Conservation (phyloP, 352 stramenopile species). For the Phytophthora vignae region DNA sequence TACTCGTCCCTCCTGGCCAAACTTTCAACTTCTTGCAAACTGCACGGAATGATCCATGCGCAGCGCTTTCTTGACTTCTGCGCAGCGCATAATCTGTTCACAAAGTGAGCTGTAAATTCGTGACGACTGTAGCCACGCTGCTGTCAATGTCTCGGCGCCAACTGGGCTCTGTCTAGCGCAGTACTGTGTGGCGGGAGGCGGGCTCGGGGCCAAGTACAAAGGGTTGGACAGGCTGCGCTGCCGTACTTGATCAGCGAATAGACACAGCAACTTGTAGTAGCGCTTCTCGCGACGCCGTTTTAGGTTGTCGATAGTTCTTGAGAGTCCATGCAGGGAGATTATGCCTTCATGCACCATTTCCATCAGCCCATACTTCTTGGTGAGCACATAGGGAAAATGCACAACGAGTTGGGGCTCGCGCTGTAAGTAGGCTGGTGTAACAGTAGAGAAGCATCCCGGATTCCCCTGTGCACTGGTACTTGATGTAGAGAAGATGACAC, state of each 20-base stretch:
- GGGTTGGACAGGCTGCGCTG: not conserved
- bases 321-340: not conserved
- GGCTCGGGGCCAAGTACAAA: not conserved
- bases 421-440: not conserved
- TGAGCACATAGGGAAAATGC: not conserved
- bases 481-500: slow-evolving; percentile 14
- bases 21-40: slow-evolving; percentile 15
- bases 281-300: not conserved
- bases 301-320: not conserved
- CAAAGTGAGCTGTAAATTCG: not conserved
- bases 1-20: not conserved
- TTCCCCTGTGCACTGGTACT: slow-evolving; percentile 5
- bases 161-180: not conserved
- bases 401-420: not conserved
- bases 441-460: not conserved
- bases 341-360: not conserved
- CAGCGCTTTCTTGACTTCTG: slow-evolving; percentile 5
- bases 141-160: not conserved
- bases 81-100: slow-evolving; percentile 5
- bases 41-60: slow-evolving; percentile 19
- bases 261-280: not conserved
- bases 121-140: slow-evolving; percentile 2
- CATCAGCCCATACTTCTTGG: not conserved
- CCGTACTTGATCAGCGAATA: not conserved
- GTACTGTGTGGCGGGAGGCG: not conserved